Conservation (phyloP, 2,329 filamentous ascomycete species). For the Chaetomiaceae sp. region DNA sequence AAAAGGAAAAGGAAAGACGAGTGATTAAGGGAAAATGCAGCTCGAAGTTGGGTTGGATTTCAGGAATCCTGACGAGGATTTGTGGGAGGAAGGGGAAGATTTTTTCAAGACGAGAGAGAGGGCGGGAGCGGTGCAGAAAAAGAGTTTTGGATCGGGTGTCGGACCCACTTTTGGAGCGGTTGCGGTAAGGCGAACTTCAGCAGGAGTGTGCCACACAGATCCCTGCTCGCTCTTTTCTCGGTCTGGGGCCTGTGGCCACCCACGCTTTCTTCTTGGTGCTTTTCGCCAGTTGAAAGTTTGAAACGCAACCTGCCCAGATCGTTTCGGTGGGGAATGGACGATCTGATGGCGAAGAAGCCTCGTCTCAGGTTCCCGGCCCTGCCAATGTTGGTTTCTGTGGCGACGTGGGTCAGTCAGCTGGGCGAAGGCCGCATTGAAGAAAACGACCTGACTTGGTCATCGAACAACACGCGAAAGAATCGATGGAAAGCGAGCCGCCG, state of each 20-base stretch:
- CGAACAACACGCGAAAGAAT: not conserved
- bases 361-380: not conserved
- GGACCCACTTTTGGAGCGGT: constrained; percentile 19
- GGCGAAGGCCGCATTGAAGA: not conserved
- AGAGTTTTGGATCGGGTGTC: constrained; percentile 24
- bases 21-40: constrained; percentile 30
- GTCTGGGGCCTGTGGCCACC: constrained; percentile 15
- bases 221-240: constrained; percentile 5
- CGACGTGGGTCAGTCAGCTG: constrained; percentile 6
- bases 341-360: constrained; percentile 10
- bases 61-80: constrained; percentile 31
- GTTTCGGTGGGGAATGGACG: constrained; percentile 3
- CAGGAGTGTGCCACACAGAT: constrained; percentile 6
- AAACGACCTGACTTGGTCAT: not conserved
- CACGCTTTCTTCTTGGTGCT: not conserved
- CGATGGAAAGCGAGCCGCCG: not conserved
- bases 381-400: constrained; percentile 1
- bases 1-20: constrained; percentile 42
- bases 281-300: not conserved
- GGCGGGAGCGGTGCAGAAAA: constrained; percentile 14
- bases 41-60: constrained; percentile 29
- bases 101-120: constrained; percentile 2
- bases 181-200: constrained; percentile 21
- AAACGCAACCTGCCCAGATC: not conserved
- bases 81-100: constrained; percentile 24